Evolutionary conservation across 805 yeast genomes (phyloP), one percentile per base, ranked within the genome.

Genomic region (Candida manassasensis): DNA sequence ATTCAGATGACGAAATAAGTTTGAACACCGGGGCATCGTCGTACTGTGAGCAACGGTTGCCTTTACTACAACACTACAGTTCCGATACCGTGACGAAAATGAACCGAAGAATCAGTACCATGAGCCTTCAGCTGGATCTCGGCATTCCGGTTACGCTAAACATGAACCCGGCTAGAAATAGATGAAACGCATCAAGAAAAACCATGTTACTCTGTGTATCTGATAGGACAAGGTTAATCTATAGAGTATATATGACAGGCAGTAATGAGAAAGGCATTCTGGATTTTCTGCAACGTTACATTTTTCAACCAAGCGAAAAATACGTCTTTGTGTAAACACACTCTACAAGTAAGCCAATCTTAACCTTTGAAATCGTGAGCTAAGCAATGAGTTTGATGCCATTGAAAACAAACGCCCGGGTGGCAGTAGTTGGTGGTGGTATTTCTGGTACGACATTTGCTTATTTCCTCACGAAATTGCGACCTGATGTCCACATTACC

Each of bases 381-480:
- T n/a, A n/a, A n/a, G 4, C 19, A 3, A 52, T 53, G 56, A 27
- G 45, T 6, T 19, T 52, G 10, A 30, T 37, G 8, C 35, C 35
- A 21, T 27, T 58, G 8, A 58, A 60, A 2, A 40, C 29, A 2
- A 55, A 56, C 32, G 67, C 76, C 1, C 56, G 57, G 14, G 79
- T 88, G 2, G 88, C 84, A 0, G 84, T 89, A 0, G 52, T 88
- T 1, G 98, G 98, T 0, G 81, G 84, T 1, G 98, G 98, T 0
- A 74, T 90, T 2, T 83, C 96, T 0, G 97, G 97, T 0, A 64
- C 93, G 3, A 65, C 87, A 2, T 84, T 74, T 50, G 75, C 83
- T 1, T 83, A 81, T 48, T 84, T 81, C 49, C 63, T 88, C 10
- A 66, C 71, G 22, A 73, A 72, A 36, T 55, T 86, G n/a, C 67